Base-by-base conservation (phyloP, 164 flowering plant genomes). In the Tinospora cordifolia region DNA sequence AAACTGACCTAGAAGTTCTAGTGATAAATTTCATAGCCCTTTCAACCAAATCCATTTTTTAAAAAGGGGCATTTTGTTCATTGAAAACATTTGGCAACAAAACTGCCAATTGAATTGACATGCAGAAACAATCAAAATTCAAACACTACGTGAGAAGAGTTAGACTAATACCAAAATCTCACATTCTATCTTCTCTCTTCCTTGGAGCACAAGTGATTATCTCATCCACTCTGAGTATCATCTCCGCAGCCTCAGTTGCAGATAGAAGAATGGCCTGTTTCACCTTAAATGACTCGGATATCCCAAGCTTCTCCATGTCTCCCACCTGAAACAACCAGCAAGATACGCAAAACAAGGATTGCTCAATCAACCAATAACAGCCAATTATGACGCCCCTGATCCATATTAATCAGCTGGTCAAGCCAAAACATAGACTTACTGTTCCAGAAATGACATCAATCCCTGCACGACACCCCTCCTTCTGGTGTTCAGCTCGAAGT, bases 131-230 rank as follows among this genome's bases (percentile, higher is more conserved):
- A 21, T 11, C n/a, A 25, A 4, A 44, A 54, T 54, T 54, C 60
- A 17, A 54, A 21, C 8, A 54, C 21, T 9, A 21, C 21, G 8
- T 54, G 60, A 54, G 21, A 30, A 21, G 60, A 54, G 8, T 2
- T 24, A n/a, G 10, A 54, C 60, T 9, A 15, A 15, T 54, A 21
- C 22, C 10, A 54, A 21, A 54, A 17, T 41, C 60, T 75, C 74
- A 81, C 99, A 95, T 90, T 77, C 97, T 84, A 73, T 94, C 93
- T 82, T 95, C 99, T 81, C 99, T 88, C 77, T 68, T 84, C 67
- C 99, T 78, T 38, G 99, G 99, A 25, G 99, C 99, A 78, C 98
- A 95, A 3, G 96, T 92, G 75, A 95, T 92, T 74, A 95, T 92
- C 71, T 95, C 98, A 63, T 95, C 98, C n/a, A 95, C 99, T 76